Conservation (phyloP, 2,329 filamentous ascomycete species). For the Tolypocladium ophioglossoides region DNA sequence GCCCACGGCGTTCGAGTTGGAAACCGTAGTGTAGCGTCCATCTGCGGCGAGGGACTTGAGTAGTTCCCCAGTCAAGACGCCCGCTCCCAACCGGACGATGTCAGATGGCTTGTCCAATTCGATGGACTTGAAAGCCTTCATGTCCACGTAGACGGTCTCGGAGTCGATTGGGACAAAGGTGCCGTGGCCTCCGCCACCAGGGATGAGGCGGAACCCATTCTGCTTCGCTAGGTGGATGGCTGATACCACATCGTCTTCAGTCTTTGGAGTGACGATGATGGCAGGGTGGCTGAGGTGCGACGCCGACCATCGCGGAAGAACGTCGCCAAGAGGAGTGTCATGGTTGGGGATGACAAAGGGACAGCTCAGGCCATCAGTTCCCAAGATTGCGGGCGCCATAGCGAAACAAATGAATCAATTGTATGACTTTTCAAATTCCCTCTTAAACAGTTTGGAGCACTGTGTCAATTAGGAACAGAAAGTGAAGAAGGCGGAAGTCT, state of each 20-base stretch:
- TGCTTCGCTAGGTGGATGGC: constrained; percentile 15
- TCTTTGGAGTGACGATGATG: constrained; percentile 15
- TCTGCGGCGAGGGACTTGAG: constrained; percentile 9
- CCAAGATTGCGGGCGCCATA: not conserved
- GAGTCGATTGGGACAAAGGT: constrained; percentile 18
- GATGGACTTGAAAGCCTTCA: constrained; percentile 19
- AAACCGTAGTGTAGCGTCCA: constrained; percentile 20
- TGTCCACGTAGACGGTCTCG: constrained; percentile 20
- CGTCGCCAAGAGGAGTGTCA: not conserved
- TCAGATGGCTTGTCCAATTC: constrained; percentile 12
- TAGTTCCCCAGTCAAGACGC: constrained; percentile 15
- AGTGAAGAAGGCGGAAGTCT: not conserved
- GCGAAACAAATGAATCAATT: not conserved
- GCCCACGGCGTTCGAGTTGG: constrained; percentile 16
- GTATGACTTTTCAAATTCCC: not conserved
- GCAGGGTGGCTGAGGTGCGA: constrained; percentile 12
- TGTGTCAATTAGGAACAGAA: not conserved
- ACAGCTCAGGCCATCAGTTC: constrained; percentile 2
- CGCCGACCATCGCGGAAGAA: constrained; percentile 20
- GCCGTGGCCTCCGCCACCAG: constrained; percentile 18
- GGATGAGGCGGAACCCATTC: constrained; percentile 17
- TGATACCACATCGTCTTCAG: constrained; percentile 15
- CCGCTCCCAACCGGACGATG: constrained; percentile 19
- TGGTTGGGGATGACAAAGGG: constrained; percentile 4
- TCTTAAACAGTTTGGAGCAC: not conserved